Evolutionary conservation across 345 rosid species (phyloP).

Genomic region (Raphanus sativus): DNA sequence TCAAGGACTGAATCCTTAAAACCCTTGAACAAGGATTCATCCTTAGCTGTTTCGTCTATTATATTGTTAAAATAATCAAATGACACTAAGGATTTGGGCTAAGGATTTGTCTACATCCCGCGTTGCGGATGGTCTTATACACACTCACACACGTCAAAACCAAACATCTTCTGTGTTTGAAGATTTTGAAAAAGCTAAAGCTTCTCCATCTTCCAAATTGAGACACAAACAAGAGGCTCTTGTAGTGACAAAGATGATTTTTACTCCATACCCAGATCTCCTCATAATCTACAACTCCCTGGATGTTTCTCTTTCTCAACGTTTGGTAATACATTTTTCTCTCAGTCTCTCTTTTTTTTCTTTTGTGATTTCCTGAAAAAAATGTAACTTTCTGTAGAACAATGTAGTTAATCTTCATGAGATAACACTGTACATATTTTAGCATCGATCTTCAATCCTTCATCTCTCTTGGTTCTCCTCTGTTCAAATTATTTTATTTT

Average conservation of each 20-base stretch:
- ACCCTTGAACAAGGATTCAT: too few species aligned
- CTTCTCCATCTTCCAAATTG: background rate
- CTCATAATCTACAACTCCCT: conserved; percentile 2
- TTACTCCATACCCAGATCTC: conserved; percentile 22
- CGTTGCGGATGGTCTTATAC: too few species aligned
- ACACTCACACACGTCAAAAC: background rate
- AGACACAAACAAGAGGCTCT: background rate
- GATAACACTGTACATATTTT: background rate
- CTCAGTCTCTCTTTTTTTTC: background rate
- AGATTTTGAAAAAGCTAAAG: too few species aligned
- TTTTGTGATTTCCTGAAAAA: background rate
- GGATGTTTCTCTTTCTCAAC: background rate
- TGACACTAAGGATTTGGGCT: too few species aligned
- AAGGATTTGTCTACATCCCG: too few species aligned
- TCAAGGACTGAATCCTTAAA: too few species aligned
- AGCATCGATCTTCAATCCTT: too few species aligned
- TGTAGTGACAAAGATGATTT: conserved; percentile 12
- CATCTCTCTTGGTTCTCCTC: too few species aligned
- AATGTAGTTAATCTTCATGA: background rate
- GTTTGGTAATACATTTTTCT: background rate
- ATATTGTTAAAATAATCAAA: too few species aligned
- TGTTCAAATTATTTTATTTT: too few species aligned
- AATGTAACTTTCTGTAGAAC: too few species aligned
- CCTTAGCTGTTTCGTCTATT: too few species aligned
- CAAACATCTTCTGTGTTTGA: background rate